Evolutionary conservation across 345 rosid genomes (phyloP).

Genomic region (Euphorbia tirucalli): DNA sequence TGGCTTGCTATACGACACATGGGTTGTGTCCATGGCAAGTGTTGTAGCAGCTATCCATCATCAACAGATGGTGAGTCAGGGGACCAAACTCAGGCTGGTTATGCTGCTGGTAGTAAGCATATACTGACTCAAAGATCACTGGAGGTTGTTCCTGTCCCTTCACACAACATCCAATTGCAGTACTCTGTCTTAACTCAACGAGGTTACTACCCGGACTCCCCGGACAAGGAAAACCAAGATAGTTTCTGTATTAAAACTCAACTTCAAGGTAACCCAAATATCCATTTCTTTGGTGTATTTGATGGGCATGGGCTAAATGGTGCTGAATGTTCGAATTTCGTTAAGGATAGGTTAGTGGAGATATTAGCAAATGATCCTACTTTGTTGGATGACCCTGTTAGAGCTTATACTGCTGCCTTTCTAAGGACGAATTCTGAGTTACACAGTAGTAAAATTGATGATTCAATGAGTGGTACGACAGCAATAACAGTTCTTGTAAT

Average conservation of each 20-base stretch:
- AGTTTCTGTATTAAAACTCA: constrained; percentile 69
- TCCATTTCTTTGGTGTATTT: constrained; percentile 91
- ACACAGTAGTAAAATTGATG: constrained; percentile 75
- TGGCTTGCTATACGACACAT: constrained; percentile 27
- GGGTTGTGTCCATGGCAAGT: constrained; percentile 94
- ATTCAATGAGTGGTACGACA: constrained; percentile 91
- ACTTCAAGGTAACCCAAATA: constrained; percentile 78
- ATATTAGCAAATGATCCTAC: constrained; percentile 55
- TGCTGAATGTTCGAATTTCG: constrained; percentile 75
- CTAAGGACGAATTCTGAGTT: constrained; percentile 58
- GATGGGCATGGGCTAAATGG: constrained; percentile 91
- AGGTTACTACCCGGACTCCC: constrained; percentile 81
- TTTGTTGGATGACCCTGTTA: constrained; percentile 66
- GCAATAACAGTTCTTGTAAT: constrained; percentile 85
- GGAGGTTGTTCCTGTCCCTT: constrained; percentile 59
- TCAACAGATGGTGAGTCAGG: constrained; percentile 57
- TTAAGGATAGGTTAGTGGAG: constrained; percentile 66
- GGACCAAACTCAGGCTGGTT: constrained; percentile 26
- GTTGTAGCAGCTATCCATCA: constrained; percentile 59
- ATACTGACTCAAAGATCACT: constrained; percentile 55
- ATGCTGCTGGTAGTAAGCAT: constrained; percentile 34
- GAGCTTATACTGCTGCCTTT: constrained; percentile 70
- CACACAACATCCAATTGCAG: constrained; percentile 60
- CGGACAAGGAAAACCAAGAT: constrained; percentile 84
- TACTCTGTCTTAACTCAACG: constrained; percentile 73